Percentiles rank a stretch among this genome's conserved stretches.
Conservation (phyloP, 192 early-diverging fungal species). For the Glomus cerebriforme region DNA sequence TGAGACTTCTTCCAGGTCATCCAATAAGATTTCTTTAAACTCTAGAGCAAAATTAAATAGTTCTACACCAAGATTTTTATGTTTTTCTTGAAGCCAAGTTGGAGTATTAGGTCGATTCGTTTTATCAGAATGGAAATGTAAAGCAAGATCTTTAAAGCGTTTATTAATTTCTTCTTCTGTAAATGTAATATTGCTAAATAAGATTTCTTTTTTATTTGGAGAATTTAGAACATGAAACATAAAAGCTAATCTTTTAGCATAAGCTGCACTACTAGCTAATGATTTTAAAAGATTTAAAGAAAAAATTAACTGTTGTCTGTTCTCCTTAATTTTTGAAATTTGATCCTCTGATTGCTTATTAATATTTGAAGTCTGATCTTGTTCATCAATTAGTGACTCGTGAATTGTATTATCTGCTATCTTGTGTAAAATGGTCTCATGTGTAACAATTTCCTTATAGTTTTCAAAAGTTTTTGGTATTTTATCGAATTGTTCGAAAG, state of each 20-base stretch:
- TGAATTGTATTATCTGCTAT: background rate
- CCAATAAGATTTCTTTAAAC: constrained; percentile 6
- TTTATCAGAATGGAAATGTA: constrained; percentile 14
- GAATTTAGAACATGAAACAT: background rate
- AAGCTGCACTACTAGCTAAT: background rate
- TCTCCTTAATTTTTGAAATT: no score
- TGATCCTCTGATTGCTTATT: background rate
- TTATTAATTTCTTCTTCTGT: constrained; percentile 1
- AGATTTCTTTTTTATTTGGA: constrained; percentile 1
- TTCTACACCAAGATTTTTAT: background rate
- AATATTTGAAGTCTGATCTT: background rate
- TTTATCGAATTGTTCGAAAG: background rate
- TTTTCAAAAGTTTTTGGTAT: background rate
- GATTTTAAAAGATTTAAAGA: background rate
- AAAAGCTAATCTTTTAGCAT: background rate
- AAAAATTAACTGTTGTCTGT: background rate
- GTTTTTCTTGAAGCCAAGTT: background rate
- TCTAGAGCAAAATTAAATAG: background rate
- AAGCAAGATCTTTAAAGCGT: background rate
- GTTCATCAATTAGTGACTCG: background rate
- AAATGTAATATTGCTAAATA: background rate
- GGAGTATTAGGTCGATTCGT: background rate
- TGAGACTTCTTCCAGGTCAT: background rate
- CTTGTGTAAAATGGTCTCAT: background rate
- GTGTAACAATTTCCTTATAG: background rate